A percentile compares a stretch with the other conserved stretches of the same genome.
These are phyloP conservation scores for Akanthomyces dipterigenus DNA, from an alignment of 2,329 filamentous ascomycete genomes.

Conservation along the genomic window DNA sequence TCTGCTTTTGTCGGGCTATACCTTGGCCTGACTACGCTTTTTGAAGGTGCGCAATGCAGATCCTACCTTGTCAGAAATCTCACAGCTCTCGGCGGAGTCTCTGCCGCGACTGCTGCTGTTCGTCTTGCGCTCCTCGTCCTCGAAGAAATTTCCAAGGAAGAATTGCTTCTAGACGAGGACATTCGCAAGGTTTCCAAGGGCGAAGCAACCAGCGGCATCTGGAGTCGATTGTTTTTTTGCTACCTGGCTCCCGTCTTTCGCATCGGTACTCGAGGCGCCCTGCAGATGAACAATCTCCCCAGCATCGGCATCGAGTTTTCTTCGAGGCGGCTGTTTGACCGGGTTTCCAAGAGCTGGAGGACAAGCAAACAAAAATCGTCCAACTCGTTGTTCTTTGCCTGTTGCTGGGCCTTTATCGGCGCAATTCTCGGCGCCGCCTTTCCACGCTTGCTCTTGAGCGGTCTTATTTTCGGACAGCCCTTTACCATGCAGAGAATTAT, in stretches of 20 bases:
- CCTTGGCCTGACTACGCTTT: background rate
- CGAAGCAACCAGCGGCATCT: background rate
- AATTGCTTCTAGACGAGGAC: background rate
- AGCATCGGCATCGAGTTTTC: background rate
- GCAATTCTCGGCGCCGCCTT: background rate
- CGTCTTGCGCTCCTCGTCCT: background rate
- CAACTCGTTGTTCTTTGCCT: background rate
- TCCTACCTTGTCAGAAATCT: background rate
- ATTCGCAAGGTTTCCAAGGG: background rate
- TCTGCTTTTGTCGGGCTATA: background rate
- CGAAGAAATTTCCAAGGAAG: background rate
- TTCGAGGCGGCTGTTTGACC: background rate
- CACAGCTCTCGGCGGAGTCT: background rate
- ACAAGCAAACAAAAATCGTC: too few relatives aligned
- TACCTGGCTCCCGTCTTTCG: background rate
- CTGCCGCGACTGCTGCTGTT: background rate
- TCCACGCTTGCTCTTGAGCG: background rate
- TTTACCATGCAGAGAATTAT: background rate
- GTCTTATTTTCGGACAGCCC: background rate
- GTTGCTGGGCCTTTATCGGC: constrained; percentile 18
- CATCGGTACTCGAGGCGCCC: background rate
- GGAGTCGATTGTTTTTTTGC: background rate
- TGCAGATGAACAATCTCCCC: background rate
- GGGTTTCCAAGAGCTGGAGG: background rate
- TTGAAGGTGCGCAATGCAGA: background rate